A percentile compares a stretch with the other conserved stretches of the same genome.
phyloP scores from a whole-genome alignment of 192 early-diverging fungal species.

The Funneliformis geosporum region DNA sequence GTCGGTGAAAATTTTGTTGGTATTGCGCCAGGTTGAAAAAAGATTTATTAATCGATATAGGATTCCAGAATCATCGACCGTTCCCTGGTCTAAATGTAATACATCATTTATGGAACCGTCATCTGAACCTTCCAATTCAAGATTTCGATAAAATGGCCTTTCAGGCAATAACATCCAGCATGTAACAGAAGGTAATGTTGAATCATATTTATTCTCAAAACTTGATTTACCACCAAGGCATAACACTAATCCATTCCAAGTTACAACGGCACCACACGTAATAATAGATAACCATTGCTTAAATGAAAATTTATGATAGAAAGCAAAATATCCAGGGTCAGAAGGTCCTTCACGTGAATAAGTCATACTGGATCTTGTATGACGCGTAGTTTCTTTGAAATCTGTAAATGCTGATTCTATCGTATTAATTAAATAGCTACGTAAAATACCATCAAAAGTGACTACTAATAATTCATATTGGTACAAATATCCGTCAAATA shows the following conservation, averaged over 20 bases:
- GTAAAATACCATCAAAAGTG: conserved; percentile 53
- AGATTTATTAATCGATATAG: conserved; percentile 29
- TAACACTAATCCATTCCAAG: conserved; percentile 38
- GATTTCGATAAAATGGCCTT: conserved; percentile 31
- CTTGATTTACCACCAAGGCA: conserved; percentile 46
- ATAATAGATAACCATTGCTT: conserved; percentile 46
- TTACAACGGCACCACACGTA: conserved; percentile 46
- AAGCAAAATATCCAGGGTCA: conserved; percentile 48
- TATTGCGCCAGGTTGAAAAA: conserved; percentile 23
- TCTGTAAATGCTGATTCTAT: conserved; percentile 31
- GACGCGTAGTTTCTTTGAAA: background rate
- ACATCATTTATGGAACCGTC: background rate
- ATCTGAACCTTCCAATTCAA: conserved; percentile 17
- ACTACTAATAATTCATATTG: conserved; percentile 55
- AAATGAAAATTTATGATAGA: conserved; percentile 55
- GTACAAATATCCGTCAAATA: conserved; percentile 48
- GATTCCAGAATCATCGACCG: conserved; percentile 4
- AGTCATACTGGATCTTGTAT: conserved; percentile 26
- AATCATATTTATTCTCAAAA: conserved; percentile 12
- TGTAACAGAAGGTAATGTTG: conserved; percentile 24
- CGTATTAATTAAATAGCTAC: conserved; percentile 58
- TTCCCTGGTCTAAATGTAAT: conserved; percentile 3
- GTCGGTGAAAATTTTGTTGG: conserved; percentile 28
- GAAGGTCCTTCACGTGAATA: conserved; percentile 50
- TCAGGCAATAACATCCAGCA: conserved; percentile 33